These are phyloP conservation scores for Sanghuangporus weigelae DNA, from an alignment of 1,284 basidiomycete genomes.

Conservation along the genomic window DNA sequence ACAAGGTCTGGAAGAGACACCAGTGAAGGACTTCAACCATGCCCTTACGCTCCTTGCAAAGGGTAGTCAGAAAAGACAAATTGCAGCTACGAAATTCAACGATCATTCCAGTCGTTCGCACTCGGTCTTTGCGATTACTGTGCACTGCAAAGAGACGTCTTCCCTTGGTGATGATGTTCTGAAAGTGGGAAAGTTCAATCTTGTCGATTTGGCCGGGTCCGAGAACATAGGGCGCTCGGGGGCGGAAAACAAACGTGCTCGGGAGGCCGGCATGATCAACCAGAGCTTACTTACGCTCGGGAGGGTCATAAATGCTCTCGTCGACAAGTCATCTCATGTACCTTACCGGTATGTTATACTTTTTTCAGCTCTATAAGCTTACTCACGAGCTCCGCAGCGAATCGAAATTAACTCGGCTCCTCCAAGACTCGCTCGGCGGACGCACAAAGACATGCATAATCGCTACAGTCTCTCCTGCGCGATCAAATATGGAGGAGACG, in stretches of 20 bases:
- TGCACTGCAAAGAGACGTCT: conserved; percentile 86
- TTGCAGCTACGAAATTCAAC: conserved; percentile 97
- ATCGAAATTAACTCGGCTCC: conserved; percentile 91
- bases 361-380: neutral
- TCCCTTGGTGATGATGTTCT: conserved; percentile 82
- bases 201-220: conserved; percentile 95
- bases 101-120: conserved; percentile 97
- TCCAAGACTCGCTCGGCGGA: conserved; percentile 99
- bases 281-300: conserved; percentile 95
- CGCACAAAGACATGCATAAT: conserved; percentile 98
- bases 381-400: conserved; percentile 41
- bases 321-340: conserved; percentile 87
- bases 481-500: conserved; percentile 94
- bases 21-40: conserved; percentile 80
- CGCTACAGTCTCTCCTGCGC: conserved; percentile 90
- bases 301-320: conserved; percentile 94
- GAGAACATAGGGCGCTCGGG: conserved; percentile 97
- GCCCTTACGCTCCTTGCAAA: conserved; percentile 84
- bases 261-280: conserved; percentile 99
- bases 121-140: conserved; percentile 95
- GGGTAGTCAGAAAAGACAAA: conserved; percentile 88
- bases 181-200: conserved; percentile 92
- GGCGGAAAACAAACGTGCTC: conserved; percentile 90
- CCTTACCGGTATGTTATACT: conserved; percentile 74
- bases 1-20: conserved; percentile 90